A percentile compares a stretch with the other conserved stretches of the same genome.
Evolutionary conservation across 2,329 filamentous ascomycete species (phyloP).

Genomic region (Aphanoascus verrucosus): DNA sequence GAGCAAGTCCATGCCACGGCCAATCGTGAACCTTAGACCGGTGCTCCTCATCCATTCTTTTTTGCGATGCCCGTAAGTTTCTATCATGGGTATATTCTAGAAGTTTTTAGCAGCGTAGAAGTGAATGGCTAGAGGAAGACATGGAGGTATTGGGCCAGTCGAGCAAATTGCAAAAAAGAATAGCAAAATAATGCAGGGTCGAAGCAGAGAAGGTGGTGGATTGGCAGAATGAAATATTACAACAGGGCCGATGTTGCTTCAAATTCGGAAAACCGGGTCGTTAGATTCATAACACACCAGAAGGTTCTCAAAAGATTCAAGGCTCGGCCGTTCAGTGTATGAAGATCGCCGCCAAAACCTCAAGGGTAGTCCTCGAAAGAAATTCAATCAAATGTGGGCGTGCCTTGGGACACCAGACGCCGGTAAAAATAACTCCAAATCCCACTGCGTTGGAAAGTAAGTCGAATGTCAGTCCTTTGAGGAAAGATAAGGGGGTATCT

Average conservation of each 20-base stretch:
- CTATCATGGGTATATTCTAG: conserved; percentile 7
- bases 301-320: neutral
- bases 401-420: conserved; percentile 6
- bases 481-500: neutral
- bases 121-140: neutral
- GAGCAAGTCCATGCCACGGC: neutral
- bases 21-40: neutral
- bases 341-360: neutral
- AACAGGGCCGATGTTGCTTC: neutral
- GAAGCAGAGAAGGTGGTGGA: neutral
- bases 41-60: conserved; percentile 1
- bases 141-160: neutral
- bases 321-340: neutral
- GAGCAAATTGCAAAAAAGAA: neutral
- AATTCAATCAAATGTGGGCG: neutral
- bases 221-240: neutral
- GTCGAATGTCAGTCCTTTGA: neutral
- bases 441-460: neutral
- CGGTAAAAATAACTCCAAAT: neutral
- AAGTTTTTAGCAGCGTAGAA: conserved; percentile 1
- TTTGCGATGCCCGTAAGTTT: neutral
- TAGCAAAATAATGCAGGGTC: neutral
- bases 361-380: neutral
- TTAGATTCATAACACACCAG: neutral
- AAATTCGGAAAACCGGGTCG: neutral